These are phyloP conservation scores for Pinus tabuliformis DNA, from an alignment of 75 land plant species.

Conservation along the genomic window DNA sequence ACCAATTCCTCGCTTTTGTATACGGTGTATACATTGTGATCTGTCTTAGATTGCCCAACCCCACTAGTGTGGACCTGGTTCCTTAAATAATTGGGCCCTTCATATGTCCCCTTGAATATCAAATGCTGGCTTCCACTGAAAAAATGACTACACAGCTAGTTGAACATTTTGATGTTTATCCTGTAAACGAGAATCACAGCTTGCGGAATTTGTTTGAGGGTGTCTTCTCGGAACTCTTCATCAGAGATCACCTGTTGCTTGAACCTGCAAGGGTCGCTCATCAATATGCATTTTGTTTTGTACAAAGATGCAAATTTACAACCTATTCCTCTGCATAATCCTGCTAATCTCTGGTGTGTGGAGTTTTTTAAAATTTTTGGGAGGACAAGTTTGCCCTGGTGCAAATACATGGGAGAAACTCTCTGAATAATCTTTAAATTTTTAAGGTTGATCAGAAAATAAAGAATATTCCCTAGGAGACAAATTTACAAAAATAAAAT, in stretches of 20 bases:
- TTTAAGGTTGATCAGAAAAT: not conserved
- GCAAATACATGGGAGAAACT: not conserved
- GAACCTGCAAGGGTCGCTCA: not conserved
- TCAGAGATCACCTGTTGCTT: conserved; percentile 1
- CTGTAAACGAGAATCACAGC: too few species aligned
- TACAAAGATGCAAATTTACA: not conserved
- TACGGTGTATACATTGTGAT: too few species aligned
- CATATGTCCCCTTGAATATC: too few species aligned
- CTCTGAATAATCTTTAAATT: not conserved
- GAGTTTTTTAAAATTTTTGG: not conserved
- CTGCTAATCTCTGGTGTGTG: not conserved
- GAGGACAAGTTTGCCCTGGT: not conserved
- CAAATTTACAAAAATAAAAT: not conserved
- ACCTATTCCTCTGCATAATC: not conserved
- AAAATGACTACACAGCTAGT: too few species aligned
- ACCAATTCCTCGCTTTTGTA: too few species aligned
- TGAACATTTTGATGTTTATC: too few species aligned
- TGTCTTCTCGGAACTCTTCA: too few species aligned
- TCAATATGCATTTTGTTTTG: not conserved
- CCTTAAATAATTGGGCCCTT: too few species aligned
- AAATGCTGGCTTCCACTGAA: too few species aligned
- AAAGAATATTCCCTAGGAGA: not conserved
- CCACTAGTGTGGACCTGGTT: too few species aligned
- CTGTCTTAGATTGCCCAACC: too few species aligned
- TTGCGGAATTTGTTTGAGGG: too few species aligned